Percentiles rank a stretch among this genome's conserved stretches.
Evolutionary conservation across 75 land plant species (phyloP).

Genomic region (Ceratopteris richardii): DNA sequence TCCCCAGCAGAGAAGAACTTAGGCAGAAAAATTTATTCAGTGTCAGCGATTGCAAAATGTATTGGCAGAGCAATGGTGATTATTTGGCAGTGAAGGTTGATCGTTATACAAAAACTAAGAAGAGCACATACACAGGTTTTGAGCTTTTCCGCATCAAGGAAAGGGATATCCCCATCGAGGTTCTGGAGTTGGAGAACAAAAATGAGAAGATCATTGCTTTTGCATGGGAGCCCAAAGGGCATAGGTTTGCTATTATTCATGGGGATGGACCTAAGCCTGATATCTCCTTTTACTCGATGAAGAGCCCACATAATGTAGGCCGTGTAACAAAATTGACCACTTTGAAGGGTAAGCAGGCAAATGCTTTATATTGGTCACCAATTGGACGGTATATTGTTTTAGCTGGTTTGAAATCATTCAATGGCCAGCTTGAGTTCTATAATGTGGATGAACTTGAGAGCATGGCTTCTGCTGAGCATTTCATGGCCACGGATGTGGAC

Average conservation of each 20-base stretch:
- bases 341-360: constrained; percentile 81
- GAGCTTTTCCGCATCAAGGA: constrained; percentile 94
- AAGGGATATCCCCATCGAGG: constrained; percentile 93
- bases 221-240: constrained; percentile 99
- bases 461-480: constrained; percentile 87
- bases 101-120: constrained; percentile 89
- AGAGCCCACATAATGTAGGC: constrained; percentile 48
- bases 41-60: constrained; percentile 97
- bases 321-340: constrained; percentile 81
- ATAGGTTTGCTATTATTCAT: constrained; percentile 92
- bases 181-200: constrained; percentile 89
- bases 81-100: constrained; percentile 95
- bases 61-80: constrained; percentile 96
- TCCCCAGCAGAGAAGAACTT: constrained; percentile 79
- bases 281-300: constrained; percentile 84
- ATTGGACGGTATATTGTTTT: constrained; percentile 75
- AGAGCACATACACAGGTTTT: constrained; percentile 93
- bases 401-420: constrained; percentile 83
- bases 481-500: constrained; percentile 92
- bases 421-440: constrained; percentile 93
- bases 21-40: constrained; percentile 93
- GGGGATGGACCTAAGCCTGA: constrained; percentile 84
- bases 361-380: constrained; percentile 95
- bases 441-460: constrained; percentile 94
- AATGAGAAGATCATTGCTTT: constrained; percentile 93